Conservation (phyloP, 495 filamentous ascomycete species). For the Penicillium tannophilum region DNA sequence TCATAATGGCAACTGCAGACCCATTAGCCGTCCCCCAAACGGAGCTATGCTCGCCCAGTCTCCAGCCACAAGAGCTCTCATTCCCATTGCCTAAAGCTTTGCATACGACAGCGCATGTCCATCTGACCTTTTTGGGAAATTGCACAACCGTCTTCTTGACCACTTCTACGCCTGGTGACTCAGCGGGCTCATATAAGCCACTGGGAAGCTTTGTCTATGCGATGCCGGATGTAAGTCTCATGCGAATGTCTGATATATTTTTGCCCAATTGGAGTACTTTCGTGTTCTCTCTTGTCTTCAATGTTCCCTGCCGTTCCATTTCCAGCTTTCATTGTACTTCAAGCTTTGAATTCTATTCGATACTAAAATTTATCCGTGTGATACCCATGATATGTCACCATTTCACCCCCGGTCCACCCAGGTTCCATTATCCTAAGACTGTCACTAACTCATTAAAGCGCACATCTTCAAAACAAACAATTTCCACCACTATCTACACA, state of each 20-base stretch:
- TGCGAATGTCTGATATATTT: background rate
- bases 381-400: background rate
- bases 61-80: conserved; percentile 65
- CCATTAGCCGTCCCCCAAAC: conserved; percentile 17
- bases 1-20: conserved; percentile 16
- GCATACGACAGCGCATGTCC: conserved; percentile 78
- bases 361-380: too few relatives aligned
- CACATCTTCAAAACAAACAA: conserved; percentile 36
- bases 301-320: background rate
- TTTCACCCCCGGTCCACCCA: background rate
- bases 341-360: background rate
- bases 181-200: conserved; percentile 38
- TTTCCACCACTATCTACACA: conserved; percentile 80
- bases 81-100: conserved; percentile 75
- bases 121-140: conserved; percentile 67
- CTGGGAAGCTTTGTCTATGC: conserved; percentile 85
- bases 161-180: conserved; percentile 64
- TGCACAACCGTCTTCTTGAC: conserved; percentile 76
- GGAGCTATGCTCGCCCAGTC: conserved; percentile 28
- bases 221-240: conserved; percentile 75
- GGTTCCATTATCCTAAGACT: background rate
- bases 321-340: background rate
- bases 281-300: background rate
- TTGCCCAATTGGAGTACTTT: background rate
- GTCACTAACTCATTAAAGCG: conserved; percentile 29